A percentile compares a stretch with the other conserved stretches of the same genome.
phyloP scores from a whole-genome alignment of 2,329 filamentous ascomycete genomes.

The Clarireedia homoeocarpa region DNA sequence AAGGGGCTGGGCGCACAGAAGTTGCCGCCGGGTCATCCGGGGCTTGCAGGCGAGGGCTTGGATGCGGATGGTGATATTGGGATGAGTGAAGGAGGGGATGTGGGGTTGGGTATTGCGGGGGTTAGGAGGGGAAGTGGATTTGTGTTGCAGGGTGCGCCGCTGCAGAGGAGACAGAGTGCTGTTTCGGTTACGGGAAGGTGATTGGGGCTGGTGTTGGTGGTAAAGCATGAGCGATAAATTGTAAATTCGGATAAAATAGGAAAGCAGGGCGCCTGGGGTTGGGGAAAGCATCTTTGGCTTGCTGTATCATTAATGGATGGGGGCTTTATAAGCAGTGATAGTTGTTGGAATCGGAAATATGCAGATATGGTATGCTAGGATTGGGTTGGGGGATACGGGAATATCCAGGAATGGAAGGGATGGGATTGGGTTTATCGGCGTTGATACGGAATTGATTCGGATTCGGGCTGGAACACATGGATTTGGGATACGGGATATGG shows the following conservation, averaged over 20 bases:
- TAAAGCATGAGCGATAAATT: too few species aligned
- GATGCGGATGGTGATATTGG: slow-evolving; percentile 47
- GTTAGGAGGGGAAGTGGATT: not conserved
- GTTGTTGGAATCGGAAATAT: too few species aligned
- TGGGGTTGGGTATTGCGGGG: not conserved
- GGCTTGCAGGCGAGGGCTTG: slow-evolving; percentile 39
- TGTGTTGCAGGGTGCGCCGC: not conserved
- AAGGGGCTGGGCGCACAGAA: slow-evolving; percentile 48
- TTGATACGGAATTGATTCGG: too few species aligned
- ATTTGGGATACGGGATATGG: too few species aligned
- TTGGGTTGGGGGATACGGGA: too few species aligned
- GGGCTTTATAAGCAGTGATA: not conserved
- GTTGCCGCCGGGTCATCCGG: slow-evolving; percentile 42
- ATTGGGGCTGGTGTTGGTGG: too few species aligned
- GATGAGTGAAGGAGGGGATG: slow-evolving; percentile 17
- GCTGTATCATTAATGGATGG: not conserved
- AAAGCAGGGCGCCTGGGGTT: not conserved
- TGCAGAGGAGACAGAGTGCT: not conserved
- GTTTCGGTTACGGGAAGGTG: not conserved
- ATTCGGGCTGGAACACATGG: too few species aligned
- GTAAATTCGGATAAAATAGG: too few species aligned
- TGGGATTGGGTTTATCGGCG: too few species aligned
- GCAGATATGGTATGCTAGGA: too few species aligned
- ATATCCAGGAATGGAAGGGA: too few species aligned
- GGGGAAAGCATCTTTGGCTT: not conserved